Conservation (phyloP, 805 yeast species). For the Candida parachauliodes region DNA sequence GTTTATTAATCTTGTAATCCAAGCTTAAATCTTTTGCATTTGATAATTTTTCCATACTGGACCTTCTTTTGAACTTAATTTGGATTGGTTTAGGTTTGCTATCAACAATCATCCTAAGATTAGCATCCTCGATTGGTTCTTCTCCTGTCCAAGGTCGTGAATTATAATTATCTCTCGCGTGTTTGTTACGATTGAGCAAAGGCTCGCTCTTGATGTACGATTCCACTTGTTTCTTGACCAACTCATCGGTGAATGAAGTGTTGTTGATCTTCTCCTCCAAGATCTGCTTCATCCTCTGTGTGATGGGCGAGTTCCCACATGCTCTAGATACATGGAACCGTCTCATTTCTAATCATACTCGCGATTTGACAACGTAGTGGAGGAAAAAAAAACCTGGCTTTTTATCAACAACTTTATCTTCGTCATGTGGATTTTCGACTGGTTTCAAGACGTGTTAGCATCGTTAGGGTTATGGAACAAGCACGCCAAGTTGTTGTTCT, state of each 20-base stretch:
- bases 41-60: slow-evolving; percentile 36
- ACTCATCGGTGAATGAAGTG: slow-evolving; percentile 2
- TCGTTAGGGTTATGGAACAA: slow-evolving; percentile 48
- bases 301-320: slow-evolving; percentile 24
- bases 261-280: slow-evolving; percentile 23
- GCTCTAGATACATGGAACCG: neutral
- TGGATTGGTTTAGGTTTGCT: slow-evolving; percentile 21
- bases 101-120: slow-evolving; percentile 31
- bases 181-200: slow-evolving; percentile 23
- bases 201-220: slow-evolving; percentile 30
- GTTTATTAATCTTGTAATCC: slow-evolving; percentile 56
- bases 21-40: slow-evolving; percentile 63
- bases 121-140: slow-evolving; percentile 23
- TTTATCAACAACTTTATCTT: slow-evolving; percentile 2
- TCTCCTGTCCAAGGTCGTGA: slow-evolving; percentile 31
- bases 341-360: too few relatives aligned
- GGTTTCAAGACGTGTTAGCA: slow-evolving; percentile 43
- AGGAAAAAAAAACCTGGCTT: slow-evolving; percentile 1
- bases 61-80: slow-evolving; percentile 11
- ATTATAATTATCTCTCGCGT: slow-evolving; percentile 25
- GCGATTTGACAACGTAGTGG: slow-evolving; percentile 2
- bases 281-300: slow-evolving; percentile 30
- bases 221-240: slow-evolving; percentile 11
- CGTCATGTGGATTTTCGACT: slow-evolving; percentile 21
- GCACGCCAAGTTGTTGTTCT: slow-evolving; percentile 45